Conservation (phyloP, 805 yeast species). For the Teunomyces cretensis region DNA sequence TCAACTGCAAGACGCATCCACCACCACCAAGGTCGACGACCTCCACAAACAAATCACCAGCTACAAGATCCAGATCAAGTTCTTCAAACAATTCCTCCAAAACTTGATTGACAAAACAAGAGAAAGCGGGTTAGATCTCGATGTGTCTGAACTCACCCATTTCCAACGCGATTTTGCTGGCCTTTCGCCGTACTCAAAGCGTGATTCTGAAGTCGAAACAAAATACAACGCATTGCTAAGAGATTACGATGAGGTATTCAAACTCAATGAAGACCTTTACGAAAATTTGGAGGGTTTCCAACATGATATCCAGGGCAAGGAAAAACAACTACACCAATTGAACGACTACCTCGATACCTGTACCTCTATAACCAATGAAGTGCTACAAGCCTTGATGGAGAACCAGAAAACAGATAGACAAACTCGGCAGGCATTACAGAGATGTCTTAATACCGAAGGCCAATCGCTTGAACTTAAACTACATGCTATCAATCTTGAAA, state of each 20-base stretch:
- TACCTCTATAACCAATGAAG: constrained; percentile 17
- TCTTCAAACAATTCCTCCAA: constrained; percentile 41
- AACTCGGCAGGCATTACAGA: constrained; percentile 16
- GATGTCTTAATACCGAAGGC: constrained; percentile 14
- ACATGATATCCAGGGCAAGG: constrained; percentile 28
- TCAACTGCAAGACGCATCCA: constrained; percentile 17
- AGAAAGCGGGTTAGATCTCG: constrained; percentile 8
- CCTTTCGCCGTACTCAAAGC: constrained; percentile 9
- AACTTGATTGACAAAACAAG: constrained; percentile 23
- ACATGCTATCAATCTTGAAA: constrained; percentile 20
- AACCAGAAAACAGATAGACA: constrained; percentile 16
- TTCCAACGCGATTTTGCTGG: constrained; percentile 18
- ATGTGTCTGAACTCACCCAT: constrained; percentile 19
- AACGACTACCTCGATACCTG: constrained; percentile 14
- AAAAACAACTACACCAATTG: constrained; percentile 16
- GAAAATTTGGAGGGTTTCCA: constrained; percentile 36
- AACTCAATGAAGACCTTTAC: constrained; percentile 39
- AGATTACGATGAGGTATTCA: constrained; percentile 34
- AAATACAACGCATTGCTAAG: constrained; percentile 20
- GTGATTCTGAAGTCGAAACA: constrained; percentile 15
- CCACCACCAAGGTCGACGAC: constrained; percentile 24
- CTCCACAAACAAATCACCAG: constrained; percentile 36
- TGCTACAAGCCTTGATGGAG: constrained; percentile 18
- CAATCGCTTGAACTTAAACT: constrained; percentile 22
- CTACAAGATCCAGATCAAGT: constrained; percentile 37